Percentiles rank a stretch among this genome's conserved stretches.
Conservation (phyloP, 2,329 filamentous ascomycete genomes). For the Fusarium sulawesiense region DNA sequence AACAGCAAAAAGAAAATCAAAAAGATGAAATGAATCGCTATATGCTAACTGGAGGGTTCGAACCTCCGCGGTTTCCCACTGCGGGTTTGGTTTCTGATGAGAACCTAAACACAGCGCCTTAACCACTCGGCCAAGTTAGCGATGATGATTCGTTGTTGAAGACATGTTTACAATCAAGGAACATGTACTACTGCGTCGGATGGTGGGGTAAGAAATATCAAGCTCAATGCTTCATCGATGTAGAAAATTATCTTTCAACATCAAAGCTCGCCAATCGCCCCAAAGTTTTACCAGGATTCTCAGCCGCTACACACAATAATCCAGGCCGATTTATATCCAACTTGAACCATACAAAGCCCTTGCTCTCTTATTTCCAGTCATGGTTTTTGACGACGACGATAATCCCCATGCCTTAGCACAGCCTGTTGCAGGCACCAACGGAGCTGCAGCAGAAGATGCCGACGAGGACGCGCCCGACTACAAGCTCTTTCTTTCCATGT, state of each 20-base stretch:
- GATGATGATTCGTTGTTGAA: conserved; percentile 31
- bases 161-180: rapidly evolving
- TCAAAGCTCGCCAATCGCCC: conserved; percentile 6
- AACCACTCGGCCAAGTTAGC: conserved; percentile 44
- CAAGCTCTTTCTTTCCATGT: conserved; percentile 72
- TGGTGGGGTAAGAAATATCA: conserved; percentile 12
- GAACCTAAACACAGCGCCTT: conserved; percentile 44
- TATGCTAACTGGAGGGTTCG: conserved; percentile 43
- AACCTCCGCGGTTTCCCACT: conserved; percentile 44
- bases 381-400: conserved; percentile 61
- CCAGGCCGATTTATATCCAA: not conserved
- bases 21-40: conserved; percentile 3
- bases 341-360: not conserved
- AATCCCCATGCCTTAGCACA: conserved; percentile 46
- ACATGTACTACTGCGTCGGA: rapidly evolving
- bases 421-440: conserved; percentile 43
- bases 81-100: conserved; percentile 41
- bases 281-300: not conserved
- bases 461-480: conserved; percentile 91
- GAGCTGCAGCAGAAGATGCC: conserved; percentile 63
- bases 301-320: not conserved
- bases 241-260: conserved; percentile 37
- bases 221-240: conserved; percentile 36
- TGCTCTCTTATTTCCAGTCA: conserved; percentile 32
- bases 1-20: not conserved